Evolutionary conservation across 2,329 filamentous ascomycete species (phyloP), one percentile per base, ranked within the genome.

Genomic region (Monosporascus sp.): DNA sequence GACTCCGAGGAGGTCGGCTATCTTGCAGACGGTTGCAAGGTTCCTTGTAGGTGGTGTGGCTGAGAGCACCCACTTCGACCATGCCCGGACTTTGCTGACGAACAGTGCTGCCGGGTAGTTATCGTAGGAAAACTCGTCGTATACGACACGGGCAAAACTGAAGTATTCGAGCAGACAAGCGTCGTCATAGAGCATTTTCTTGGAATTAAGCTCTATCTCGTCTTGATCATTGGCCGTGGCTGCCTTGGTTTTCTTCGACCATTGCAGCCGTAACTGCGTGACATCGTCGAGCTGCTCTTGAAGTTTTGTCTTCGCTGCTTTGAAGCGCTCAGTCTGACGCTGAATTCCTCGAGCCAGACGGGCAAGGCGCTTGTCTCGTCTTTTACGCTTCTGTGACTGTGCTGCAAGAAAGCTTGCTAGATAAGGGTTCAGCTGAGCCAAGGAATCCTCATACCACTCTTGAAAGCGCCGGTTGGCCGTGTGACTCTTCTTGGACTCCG

Each of bases 121-220:
- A 38, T 68, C 60, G 52, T 76, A 76, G 0, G 74, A 74, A 56
- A 72, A 75, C 54, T 77, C 74, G 52, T 77, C 74, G 57, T 71
- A 71, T 9, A 77, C 64, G 11, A 75, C 60, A 4, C 73, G 67
- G 19, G 67, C 55, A 37, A 65, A 76, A 37, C 64, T 71, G 55
- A 69, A 75, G 40, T 63, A 61, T 54, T 76, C 71, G 0, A 77
- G 58, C 2, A 70, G 52, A 7, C 58, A 55, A 14, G 52, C 55
- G 1, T 52, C 35, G 22, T 60, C 59, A 6, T 24, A 24, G 45
- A 52, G 61, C 40, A 57, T 58, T 38, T 37, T 48, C 7, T 44
- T 26, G 11, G 3, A 37, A 35, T 14, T 52, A 20, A 41, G 26
- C 1, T 3, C 41, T 20, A 47, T 19, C 20, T 22, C 6, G 20